These are phyloP conservation scores for Fusarium palustre DNA, from an alignment of 2,329 filamentous ascomycete genomes.

Conservation along the genomic window DNA sequence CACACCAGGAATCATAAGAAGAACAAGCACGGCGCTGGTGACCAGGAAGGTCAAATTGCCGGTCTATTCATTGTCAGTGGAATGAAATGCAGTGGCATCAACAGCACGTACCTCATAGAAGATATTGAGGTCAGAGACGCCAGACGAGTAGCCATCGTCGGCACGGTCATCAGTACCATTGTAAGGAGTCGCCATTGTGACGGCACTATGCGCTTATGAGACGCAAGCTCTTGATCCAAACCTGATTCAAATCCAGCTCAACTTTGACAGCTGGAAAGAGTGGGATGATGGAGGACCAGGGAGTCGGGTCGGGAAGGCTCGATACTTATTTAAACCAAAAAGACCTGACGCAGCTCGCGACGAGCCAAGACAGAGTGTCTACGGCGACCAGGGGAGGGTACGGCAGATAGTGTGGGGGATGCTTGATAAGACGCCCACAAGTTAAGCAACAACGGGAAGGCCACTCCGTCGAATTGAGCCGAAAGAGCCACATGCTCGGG, in stretches of 20 bases:
- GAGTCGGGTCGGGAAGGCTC: conserved; percentile 34
- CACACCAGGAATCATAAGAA: conserved; percentile 94
- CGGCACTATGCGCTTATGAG: conserved; percentile 8
- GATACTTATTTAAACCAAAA: conserved; percentile 36
- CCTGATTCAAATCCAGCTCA: conserved; percentile 18
- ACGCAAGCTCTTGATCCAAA: conserved; percentile 28
- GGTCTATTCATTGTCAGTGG: conserved; percentile 59
- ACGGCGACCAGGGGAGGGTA: conserved; percentile 35
- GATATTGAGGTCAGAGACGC: conserved; percentile 79
- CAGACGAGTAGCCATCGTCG: conserved; percentile 63
- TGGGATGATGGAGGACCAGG: conserved; percentile 25
- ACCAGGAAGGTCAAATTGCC: conserved; percentile 88
- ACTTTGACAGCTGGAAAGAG: conserved; percentile 25
- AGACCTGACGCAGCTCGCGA: conserved; percentile 4
- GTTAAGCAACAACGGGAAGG: conserved; percentile 30
- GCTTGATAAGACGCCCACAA: conserved; percentile 45
- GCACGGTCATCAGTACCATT: conserved; percentile 63
- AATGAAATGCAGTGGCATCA: background rate
- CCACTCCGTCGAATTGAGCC: conserved; percentile 9
- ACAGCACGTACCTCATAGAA: conserved; percentile 76
- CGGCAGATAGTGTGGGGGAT: conserved; percentile 41
- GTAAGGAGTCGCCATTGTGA: conserved; percentile 56
- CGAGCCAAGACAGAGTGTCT: conserved; percentile 23
- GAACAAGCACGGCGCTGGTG: conserved; percentile 79
- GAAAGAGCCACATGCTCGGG: conserved; percentile 15